Percentiles rank a stretch among this genome's conserved stretches.
Conservation (phyloP, 2,329 filamentous ascomycete species). For the Scedosporium boydii region DNA sequence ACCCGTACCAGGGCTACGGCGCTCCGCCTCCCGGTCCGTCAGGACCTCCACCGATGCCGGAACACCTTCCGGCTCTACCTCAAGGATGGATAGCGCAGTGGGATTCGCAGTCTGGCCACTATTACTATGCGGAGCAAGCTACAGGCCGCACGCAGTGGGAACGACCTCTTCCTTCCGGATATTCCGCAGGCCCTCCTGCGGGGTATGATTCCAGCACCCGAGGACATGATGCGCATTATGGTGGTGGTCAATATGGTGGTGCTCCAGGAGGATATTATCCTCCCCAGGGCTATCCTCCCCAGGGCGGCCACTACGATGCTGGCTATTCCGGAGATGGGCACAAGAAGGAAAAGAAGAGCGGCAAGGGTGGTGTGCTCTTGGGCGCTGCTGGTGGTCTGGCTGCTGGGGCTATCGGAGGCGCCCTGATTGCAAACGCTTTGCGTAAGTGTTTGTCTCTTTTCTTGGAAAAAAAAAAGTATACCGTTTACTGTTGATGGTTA, state of each 20-base stretch:
- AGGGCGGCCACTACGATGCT: constrained; percentile 10
- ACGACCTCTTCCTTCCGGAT: constrained; percentile 28
- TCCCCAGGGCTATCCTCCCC: constrained; percentile 11
- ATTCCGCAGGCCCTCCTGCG: not conserved
- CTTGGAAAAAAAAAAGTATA: not conserved
- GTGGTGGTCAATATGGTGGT: not conserved
- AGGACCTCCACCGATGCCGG: constrained; percentile 14
- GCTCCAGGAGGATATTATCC: not conserved
- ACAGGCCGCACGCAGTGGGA: constrained; percentile 58
- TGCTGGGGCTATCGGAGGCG: constrained; percentile 47
- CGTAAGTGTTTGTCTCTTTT: constrained; percentile 26
- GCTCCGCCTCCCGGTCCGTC: constrained; percentile 10
- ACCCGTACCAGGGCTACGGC: constrained; percentile 4
- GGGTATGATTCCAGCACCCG: constrained; percentile 8
- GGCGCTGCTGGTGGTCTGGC: constrained; percentile 52
- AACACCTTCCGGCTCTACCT: constrained; percentile 39
- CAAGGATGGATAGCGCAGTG: constrained; percentile 55
- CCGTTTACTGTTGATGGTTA: constrained; percentile 1
- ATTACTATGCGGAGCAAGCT: constrained; percentile 55
- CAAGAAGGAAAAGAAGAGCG: constrained; percentile 28
- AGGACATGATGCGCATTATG: not conserved
- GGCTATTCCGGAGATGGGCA: constrained; percentile 12
- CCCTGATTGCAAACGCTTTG: constrained; percentile 45
- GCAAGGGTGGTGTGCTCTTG: constrained; percentile 44
- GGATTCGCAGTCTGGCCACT: constrained; percentile 50